phyloP scores from a whole-genome alignment of 1,284 basidiomycete species.

The Cystobasidium pallidum region DNA sequence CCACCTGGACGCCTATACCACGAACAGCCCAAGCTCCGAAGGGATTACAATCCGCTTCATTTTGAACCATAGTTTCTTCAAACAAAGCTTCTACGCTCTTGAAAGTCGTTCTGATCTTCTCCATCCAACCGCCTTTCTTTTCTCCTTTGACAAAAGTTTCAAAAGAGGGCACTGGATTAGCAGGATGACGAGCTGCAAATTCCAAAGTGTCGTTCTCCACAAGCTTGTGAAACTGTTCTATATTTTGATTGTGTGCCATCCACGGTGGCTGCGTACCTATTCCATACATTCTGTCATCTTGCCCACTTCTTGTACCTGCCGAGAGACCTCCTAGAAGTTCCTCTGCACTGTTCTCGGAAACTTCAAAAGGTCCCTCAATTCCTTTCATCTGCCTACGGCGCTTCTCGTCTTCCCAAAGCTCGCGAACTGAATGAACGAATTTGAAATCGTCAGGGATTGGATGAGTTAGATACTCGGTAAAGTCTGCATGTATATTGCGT shows the following conservation, averaged over 20 bases:
- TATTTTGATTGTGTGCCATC: constrained; percentile 43
- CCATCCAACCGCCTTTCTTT: constrained; percentile 46
- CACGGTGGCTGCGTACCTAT: constrained; percentile 45
- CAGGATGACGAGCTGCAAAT: constrained; percentile 27
- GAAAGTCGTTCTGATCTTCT: constrained; percentile 54
- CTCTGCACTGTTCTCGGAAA: constrained; percentile 39
- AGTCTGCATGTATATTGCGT: constrained; percentile 74
- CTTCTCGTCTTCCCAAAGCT: constrained; percentile 94
- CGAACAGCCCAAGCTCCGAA: constrained; percentile 64
- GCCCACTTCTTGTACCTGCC: constrained; percentile 48
- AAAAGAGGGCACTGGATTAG: constrained; percentile 42
- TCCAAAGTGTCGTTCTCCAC: constrained; percentile 35
- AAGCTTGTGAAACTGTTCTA: constrained; percentile 37
- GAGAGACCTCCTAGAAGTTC: constrained; percentile 49
- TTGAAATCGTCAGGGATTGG: constrained; percentile 66
- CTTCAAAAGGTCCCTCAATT: constrained; percentile 45
- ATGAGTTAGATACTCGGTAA: constrained; percentile 65
- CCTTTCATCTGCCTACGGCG: constrained; percentile 69
- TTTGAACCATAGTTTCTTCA: constrained; percentile 51
- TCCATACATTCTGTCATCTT: constrained; percentile 47
- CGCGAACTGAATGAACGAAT: constrained; percentile 82
- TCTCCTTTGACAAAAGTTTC: constrained; percentile 48
- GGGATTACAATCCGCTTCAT: constrained; percentile 67
- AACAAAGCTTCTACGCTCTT: constrained; percentile 55
- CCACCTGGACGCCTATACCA: constrained; percentile 46